Conservation (phyloP, 441 rosid genomes). For the Pelargonium citronellum region DNA sequence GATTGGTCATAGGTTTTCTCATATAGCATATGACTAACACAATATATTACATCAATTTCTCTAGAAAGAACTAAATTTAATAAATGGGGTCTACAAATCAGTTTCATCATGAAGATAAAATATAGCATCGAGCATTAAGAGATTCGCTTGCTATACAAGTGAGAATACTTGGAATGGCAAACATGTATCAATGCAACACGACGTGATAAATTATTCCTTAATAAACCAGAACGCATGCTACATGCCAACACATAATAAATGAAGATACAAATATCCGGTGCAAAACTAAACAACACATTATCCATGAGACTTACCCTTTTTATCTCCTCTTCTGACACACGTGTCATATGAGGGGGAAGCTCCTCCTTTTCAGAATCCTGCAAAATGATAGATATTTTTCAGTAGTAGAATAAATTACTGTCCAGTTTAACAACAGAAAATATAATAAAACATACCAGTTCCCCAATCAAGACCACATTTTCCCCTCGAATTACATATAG, state of each 20-base stretch:
- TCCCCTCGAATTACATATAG: constrained; percentile 91
- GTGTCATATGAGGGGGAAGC: constrained; percentile 58
- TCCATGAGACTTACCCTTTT: constrained; percentile 37
- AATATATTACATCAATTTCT: not conserved
- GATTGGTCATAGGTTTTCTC: not conserved
- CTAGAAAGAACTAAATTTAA: not conserved
- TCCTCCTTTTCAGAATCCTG: constrained; percentile 61
- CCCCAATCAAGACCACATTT: constrained; percentile 94
- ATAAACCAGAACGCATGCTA: not conserved
- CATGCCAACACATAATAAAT: not conserved
- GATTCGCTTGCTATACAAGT: not conserved
- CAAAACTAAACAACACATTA: not conserved
- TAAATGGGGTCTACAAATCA: not conserved
- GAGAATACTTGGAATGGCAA: not conserved
- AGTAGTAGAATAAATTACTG: not conserved
- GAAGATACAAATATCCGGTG: not conserved
- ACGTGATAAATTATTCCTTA: not conserved
- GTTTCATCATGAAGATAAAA: too few relatives aligned
- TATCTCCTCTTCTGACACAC: constrained; percentile 48
- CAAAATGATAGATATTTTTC: constrained; percentile 2
- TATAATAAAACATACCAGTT: constrained; percentile 55
- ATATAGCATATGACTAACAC: too few relatives aligned
- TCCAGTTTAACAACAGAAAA: not conserved
- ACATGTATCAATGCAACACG: not conserved
- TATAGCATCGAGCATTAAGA: not conserved